Evolutionary conservation across 345 rosid genomes (phyloP), one percentile per base, ranked within the genome.

Genomic region (Cardamine occulta): DNA sequence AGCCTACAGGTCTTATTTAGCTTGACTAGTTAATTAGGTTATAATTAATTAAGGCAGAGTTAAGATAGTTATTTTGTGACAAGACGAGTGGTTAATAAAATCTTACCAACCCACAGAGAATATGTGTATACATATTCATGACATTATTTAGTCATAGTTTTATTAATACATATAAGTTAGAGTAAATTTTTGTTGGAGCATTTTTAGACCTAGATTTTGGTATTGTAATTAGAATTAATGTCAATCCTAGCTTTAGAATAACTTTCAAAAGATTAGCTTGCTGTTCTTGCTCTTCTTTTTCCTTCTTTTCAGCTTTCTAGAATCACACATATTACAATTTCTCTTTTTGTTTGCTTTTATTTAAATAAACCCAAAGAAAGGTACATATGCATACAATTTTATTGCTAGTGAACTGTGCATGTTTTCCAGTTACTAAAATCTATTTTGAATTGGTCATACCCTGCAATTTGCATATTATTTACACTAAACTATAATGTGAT

Each of bases 91-190:
- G 70, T 19, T 66, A 49, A 32, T 49, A 32, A 66, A 32, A 66
- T 66, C 70, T 34, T 29, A 21, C 59, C 71, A 49, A 66, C 47
- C 71, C 45, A 24, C 3, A 17, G 44, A 65, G 28, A 48, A 66
- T 64, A 28, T 48, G n/a, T 45, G 68, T 64, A 4, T 26, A 9
- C 15, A 28, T 19, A 65, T 40, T 40, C 29, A 48, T 48, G 57
- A 65, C 29, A 65, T 29, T 65, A 17, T 47, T 10, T 45, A 17
- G 28, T 19, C 56, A 39, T 39, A 39, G 14, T 8, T 10, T 39
- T 39, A 39, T 39, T 39, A 63, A 26, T 19, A 19, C 19, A 40
- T 63, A 40, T 40, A 42, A 24, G n/a, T 1, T 63, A 13, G 37
- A 15, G 15, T 47, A 64, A 45, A 19, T 7, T 49, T 32, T 2